Base-by-base conservation (phyloP, 2,329 filamentous ascomycete species). In the Trichophyton mentagrophytes region DNA sequence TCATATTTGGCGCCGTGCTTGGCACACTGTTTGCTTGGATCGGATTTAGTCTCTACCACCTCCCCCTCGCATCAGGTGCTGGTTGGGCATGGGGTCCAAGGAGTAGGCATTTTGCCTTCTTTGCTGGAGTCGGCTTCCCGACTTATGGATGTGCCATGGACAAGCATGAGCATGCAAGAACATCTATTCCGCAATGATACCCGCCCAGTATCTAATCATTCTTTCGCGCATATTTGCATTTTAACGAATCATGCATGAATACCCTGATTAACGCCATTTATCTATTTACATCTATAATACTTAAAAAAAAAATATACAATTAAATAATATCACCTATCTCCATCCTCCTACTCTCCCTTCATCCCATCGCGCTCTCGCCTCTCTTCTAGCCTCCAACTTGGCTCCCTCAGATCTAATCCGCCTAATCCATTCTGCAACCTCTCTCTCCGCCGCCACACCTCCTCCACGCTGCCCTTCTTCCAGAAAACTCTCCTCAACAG, bases 281-380 rank as follows among this genome's bases (percentile, higher is more conserved):
- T 55, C 13, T 40, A 51, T 27, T 58, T n/a, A 53, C 44, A 38
- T 8, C 15, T 60, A 44, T 17, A 57, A 46, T 55, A 30, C 6
- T 30, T 25, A 55, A 11, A 60, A 42, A 20, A 20, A 11, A 15
- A 15, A 59, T 57, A 56, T 56, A 33, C 3, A 38, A 38, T 15
- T 27, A 27, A 15, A n/a, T 20, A 33, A 38, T 56, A 30, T 47
- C 8, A 17, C 8, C 56, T 77, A 92, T 69, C 92, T 83, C 93
- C 93, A 97, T 0, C 93, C 93, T 9, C 92, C 92, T 38, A 97
- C 92, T 66, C 92, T 81, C 25, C 92, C 90, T 74, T 97, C 92
- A 71, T 97, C 93, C 93, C 93, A 97, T 67, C 93, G 82, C 68
- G 90, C 88, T 73, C 91, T 95, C 66, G 89, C 83, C 77, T 97